Conservation (phyloP, 225 moss, liverwort and hornwort genomes). For the Physcomitrellopsis africana region DNA sequence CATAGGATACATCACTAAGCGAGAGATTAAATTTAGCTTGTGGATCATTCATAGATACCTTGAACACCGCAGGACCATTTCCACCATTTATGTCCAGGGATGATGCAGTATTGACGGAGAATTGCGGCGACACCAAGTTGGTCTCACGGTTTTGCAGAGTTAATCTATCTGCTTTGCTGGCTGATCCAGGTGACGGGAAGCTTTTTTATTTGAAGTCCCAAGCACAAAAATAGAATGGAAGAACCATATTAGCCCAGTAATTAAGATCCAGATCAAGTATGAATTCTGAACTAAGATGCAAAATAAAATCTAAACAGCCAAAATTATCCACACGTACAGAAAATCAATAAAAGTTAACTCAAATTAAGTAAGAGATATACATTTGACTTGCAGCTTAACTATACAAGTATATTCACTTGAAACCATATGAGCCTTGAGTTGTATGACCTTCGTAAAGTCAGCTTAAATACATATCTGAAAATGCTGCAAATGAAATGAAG, state of each 20-base stretch:
- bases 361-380: neutral
- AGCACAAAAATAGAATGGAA: conserved; percentile 35
- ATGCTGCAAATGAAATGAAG: neutral
- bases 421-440: conserved; percentile 5
- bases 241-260: conserved; percentile 25
- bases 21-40: conserved; percentile 3
- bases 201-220: conserved; percentile 53
- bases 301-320: conserved; percentile 13
- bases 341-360: neutral
- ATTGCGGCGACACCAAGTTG: conserved; percentile 49
- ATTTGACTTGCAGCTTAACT: neutral
- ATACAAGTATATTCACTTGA: conserved; percentile 4
- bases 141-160: conserved; percentile 64
- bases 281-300: conserved; percentile 1
- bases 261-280: conserved; percentile 9
- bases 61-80: conserved; percentile 59
- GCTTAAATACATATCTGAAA: conserved; percentile 6
- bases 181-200: conserved; percentile 74
- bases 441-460: neutral
- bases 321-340: conserved; percentile 7
- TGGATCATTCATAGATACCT: conserved; percentile 48
- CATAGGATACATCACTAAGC: conserved; percentile 1
- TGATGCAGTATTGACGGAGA: conserved; percentile 58
- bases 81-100: conserved; percentile 59
- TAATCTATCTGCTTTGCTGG: conserved; percentile 53